These are phyloP conservation scores for Vickermania spadyakhi DNA, from an alignment of 208 protist species.

Conservation along the genomic window DNA sequence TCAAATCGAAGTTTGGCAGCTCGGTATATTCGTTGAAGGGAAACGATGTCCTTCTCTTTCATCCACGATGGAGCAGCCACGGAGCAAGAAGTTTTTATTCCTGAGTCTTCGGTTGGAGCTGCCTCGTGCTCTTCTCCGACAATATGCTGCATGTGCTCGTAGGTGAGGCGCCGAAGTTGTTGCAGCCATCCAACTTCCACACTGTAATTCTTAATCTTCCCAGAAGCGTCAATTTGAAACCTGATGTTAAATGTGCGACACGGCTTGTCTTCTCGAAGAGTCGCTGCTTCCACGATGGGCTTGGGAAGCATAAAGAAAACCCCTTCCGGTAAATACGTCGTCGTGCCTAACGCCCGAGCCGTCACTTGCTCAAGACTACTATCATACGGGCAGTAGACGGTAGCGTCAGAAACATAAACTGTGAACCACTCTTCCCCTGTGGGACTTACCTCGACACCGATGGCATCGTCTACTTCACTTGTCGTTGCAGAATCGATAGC, in stretches of 20 bases:
- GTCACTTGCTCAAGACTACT: constrained; percentile 75
- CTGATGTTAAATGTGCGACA: constrained; percentile 84
- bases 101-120: neutral
- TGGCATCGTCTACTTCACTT: constrained; percentile 87
- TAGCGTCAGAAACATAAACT: constrained; percentile 84
- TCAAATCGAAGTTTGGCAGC: constrained; percentile 32
- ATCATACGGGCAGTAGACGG: constrained; percentile 80
- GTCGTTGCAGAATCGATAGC: constrained; percentile 85
- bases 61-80: constrained; percentile 33
- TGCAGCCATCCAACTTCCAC: constrained; percentile 68
- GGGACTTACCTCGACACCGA: constrained; percentile 56
- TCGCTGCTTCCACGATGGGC: constrained; percentile 76
- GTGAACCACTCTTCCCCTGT: constrained; percentile 66
- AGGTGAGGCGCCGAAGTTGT: constrained; percentile 77
- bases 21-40: constrained; percentile 45
- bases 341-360: constrained; percentile 67
- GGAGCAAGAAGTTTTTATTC: neutral
- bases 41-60: constrained; percentile 21
- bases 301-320: constrained; percentile 89
- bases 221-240: constrained; percentile 57
- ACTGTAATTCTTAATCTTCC: constrained; percentile 63
- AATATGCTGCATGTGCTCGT: constrained; percentile 70
- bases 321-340: constrained; percentile 81
- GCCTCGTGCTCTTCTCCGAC: constrained; percentile 19
- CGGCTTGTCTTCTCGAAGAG: constrained; percentile 66